Conservation (phyloP, 2,329 filamentous ascomycete species). For the Pseudocercospora crystallina region DNA sequence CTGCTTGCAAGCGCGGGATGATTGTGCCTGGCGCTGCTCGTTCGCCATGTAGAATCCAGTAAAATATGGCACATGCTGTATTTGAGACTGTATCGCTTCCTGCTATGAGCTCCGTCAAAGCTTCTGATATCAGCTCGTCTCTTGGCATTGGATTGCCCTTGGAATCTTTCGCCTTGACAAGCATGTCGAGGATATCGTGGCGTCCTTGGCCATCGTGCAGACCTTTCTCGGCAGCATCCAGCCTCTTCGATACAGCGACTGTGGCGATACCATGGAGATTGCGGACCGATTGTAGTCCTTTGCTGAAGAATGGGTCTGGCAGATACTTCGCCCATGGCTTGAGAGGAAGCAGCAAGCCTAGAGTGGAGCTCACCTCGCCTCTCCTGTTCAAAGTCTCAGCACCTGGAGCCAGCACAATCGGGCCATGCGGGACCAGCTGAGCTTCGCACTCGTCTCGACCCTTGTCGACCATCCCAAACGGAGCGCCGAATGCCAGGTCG, state of each 20-base stretch:
- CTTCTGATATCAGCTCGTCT: slow-evolving; percentile 35
- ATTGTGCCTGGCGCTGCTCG: slow-evolving; percentile 29
- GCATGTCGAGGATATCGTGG: slow-evolving; percentile 35
- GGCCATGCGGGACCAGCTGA: slow-evolving; percentile 19
- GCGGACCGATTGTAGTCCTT: slow-evolving; percentile 24
- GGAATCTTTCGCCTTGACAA: slow-evolving; percentile 33
- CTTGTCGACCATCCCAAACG: slow-evolving; percentile 30
- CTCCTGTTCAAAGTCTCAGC: slow-evolving; percentile 26
- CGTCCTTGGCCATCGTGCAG: slow-evolving; percentile 11
- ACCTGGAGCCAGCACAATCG: slow-evolving; percentile 19
- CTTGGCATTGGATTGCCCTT: slow-evolving; percentile 32
- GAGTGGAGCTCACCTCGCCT: slow-evolving; percentile 27
- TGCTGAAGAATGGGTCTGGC: slow-evolving; percentile 29
- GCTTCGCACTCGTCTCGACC: slow-evolving; percentile 26
- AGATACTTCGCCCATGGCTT: slow-evolving; percentile 24
- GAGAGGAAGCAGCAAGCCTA: slow-evolving; percentile 20
- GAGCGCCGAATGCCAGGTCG: slow-evolving; percentile 28
- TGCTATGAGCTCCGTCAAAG: slow-evolving; percentile 37
- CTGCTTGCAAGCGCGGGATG: slow-evolving; percentile 28
- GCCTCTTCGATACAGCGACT: slow-evolving; percentile 33
- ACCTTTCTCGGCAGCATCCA: slow-evolving; percentile 14
- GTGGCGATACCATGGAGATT: slow-evolving; percentile 29
- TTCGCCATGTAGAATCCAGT: slow-evolving; percentile 27
- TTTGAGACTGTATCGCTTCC: slow-evolving; percentile 39
- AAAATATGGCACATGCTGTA: slow-evolving; percentile 30